Evolutionary conservation across 306 rosid species (phyloP).

Genomic region (Dalbergia oliveri): DNA sequence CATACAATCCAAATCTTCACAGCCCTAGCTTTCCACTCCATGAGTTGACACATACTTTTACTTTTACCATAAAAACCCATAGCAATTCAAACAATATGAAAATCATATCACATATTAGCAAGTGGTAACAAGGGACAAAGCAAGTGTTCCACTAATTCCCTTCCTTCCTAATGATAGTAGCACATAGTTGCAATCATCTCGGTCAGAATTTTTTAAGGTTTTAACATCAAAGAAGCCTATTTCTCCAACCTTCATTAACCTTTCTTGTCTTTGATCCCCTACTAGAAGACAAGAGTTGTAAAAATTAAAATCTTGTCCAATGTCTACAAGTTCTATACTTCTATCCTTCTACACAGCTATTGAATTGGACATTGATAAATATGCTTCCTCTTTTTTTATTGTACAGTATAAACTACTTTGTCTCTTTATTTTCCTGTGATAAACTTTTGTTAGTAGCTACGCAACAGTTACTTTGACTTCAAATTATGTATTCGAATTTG

Average conservation of each 20-base stretch:
- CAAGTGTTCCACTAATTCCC: background rate
- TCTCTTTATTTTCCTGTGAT: background rate
- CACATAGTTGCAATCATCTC: background rate
- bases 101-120: background rate
- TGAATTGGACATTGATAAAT: too few relatives aligned
- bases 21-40: constrained; percentile 1
- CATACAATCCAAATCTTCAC: background rate
- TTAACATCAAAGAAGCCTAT: background rate
- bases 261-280: too few relatives aligned
- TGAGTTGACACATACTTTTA: background rate
- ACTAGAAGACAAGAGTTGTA: background rate
- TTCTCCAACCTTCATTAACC: background rate
- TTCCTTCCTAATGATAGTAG: background rate
- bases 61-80: background rate
- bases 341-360: too few relatives aligned
- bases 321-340: too few relatives aligned
- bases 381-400: too few relatives aligned
- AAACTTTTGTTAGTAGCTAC: background rate
- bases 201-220: background rate
- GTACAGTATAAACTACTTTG: too few relatives aligned
- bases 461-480: too few relatives aligned
- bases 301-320: background rate
- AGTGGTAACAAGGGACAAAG: background rate
- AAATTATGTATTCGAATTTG: too few relatives aligned
- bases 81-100: background rate